These are phyloP conservation scores for Helianthus annuus DNA, from an alignment of 129 eudicot genomes.

Conservation along the genomic window HanXRQr2.0-SUNRISE NC_035437.2:100834098-100834597, in stretches of 20 bases:
- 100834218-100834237: neutral
- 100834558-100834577: conserved; percentile 77
- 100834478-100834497: conserved; percentile 40
- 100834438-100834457: conserved; percentile 44
- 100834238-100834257: conserved; percentile 26
- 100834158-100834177: conserved; percentile 20
- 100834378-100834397: conserved; percentile 25
- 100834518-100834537: conserved; percentile 65
- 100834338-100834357: conserved; percentile 70
- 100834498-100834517: conserved; percentile 27
- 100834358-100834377: conserved; percentile 31
- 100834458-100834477: conserved; percentile 64
- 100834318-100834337: conserved; percentile 85
- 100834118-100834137: conserved; percentile 7
- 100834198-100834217: neutral
- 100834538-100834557: conserved; percentile 56
- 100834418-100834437: conserved; percentile 16
- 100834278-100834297: conserved; percentile 41
- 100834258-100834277: conserved; percentile 58
- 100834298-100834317: conserved; percentile 52
- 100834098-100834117: conserved; percentile 38
- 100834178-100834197: neutral
- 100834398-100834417: conserved; percentile 19
- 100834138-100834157: conserved; percentile 3
- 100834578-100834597: conserved; percentile 95